Evolutionary conservation across 2,329 filamentous ascomycete species (phyloP).

Genomic region (Aspergillus amoenus): DNA sequence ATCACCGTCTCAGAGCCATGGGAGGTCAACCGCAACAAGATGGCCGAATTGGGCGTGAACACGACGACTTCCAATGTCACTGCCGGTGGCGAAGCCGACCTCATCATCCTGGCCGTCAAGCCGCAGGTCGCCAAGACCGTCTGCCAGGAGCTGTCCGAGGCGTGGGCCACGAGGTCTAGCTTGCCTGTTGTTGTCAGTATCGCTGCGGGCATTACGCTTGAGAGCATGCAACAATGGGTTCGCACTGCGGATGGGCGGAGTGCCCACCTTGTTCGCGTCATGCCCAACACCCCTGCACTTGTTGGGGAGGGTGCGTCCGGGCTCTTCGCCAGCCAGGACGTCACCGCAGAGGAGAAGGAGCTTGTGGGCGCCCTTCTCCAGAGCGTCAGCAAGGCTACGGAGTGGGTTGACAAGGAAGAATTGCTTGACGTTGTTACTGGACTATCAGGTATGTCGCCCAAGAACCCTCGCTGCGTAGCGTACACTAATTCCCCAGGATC

Average conservation of each 20-base stretch:
- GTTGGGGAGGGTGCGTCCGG: conserved; percentile 35
- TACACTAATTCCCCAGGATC: conserved; percentile 23
- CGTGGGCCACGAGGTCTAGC: conserved; percentile 24
- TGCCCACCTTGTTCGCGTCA: conserved; percentile 34
- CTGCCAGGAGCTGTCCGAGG: conserved; percentile 31
- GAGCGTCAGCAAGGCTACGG: conserved; percentile 34
- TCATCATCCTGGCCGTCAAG: conserved; percentile 37
- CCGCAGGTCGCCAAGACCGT: conserved; percentile 34
- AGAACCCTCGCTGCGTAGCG: not conserved
- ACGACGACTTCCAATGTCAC: conserved; percentile 32
- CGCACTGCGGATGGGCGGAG: conserved; percentile 23
- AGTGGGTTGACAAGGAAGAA: conserved; percentile 36
- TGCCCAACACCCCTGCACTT: conserved; percentile 37
- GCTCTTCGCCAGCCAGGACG: conserved; percentile 26
- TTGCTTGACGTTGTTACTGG: conserved; percentile 38
- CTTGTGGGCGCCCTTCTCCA: conserved; percentile 29
- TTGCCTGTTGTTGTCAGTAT: conserved; percentile 36
- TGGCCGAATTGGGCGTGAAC: conserved; percentile 29
- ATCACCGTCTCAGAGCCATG: conserved; percentile 37
- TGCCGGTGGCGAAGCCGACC: conserved; percentile 28
- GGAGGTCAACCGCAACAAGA: conserved; percentile 37
- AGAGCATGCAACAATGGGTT: conserved; percentile 31
- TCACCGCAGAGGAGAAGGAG: conserved; percentile 29
- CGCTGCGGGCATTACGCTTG: conserved; percentile 34
- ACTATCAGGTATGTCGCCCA: conserved; percentile 29